Evolutionary conservation across 768 basidiomycete species (phyloP).

Genomic region (Goffeauzyma gilvescens): DNA sequence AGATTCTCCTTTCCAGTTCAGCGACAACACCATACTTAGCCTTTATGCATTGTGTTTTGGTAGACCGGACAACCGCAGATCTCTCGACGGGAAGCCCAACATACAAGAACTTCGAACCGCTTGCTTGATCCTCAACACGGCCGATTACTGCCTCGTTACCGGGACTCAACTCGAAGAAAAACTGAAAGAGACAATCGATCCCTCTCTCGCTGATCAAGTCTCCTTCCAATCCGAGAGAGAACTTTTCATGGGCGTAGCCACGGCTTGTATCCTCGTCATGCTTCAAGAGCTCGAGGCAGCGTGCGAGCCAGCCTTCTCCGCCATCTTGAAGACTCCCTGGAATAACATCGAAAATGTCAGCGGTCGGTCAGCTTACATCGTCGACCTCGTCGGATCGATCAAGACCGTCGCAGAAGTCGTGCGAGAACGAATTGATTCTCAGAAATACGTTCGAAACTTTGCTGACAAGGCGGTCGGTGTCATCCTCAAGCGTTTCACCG

Average conservation of each 20-base stretch:
- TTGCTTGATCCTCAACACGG: slow-evolving; percentile 84
- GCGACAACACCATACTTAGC: no score
- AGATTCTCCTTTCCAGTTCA: not conserved
- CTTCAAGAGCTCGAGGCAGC: slow-evolving; percentile 70
- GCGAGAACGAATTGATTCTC: slow-evolving; percentile 69
- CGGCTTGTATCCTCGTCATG: slow-evolving; percentile 52
- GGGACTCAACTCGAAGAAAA: slow-evolving; percentile 87
- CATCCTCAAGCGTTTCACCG: slow-evolving; percentile 69
- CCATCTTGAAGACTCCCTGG: slow-evolving; percentile 66
- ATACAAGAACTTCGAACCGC: slow-evolving; percentile 55
- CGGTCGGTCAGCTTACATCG: slow-evolving; percentile 62
- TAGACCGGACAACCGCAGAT: slow-evolving; percentile 40
- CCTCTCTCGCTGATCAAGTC: slow-evolving; percentile 57
- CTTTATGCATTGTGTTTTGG: no score
- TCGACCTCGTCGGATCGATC: slow-evolving; percentile 52
- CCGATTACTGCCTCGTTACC: slow-evolving; percentile 88
- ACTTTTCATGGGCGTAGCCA: slow-evolving; percentile 61
- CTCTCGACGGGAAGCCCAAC: slow-evolving; percentile 63
- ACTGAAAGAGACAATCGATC: slow-evolving; percentile 59
- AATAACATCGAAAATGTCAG: slow-evolving; percentile 59
- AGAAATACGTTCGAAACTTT: slow-evolving; percentile 82
- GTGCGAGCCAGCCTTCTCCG: slow-evolving; percentile 57
- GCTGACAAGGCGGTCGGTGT: slow-evolving; percentile 81
- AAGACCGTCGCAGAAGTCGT: slow-evolving; percentile 60
- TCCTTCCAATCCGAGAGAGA: slow-evolving; percentile 72